Evolutionary conservation across 2,329 filamentous ascomycete species (phyloP).

Genomic region (Aspergillus novoparasiticus): DNA sequence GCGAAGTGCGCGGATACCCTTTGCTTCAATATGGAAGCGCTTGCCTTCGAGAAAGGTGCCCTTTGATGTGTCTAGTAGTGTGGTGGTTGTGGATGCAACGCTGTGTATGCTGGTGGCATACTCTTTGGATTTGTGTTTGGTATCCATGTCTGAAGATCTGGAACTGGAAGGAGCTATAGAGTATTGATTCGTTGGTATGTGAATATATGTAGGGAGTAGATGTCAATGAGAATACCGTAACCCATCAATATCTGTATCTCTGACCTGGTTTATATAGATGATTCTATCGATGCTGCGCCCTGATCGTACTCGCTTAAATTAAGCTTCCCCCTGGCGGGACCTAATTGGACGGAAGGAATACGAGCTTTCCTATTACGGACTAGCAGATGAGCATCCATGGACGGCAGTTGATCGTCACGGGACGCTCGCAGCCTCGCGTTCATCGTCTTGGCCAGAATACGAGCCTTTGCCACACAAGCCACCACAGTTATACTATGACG

Average conservation of each 20-base stretch:
- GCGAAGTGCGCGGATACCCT: conserved; percentile 31
- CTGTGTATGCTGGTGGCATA: background rate
- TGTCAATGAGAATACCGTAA: background rate
- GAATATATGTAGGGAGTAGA: too few relatives aligned
- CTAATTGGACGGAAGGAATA: background rate
- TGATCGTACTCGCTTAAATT: background rate
- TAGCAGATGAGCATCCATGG: background rate
- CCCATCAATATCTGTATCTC: background rate
- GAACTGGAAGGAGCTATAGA: background rate
- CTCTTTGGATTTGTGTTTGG: background rate
- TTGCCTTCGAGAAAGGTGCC: background rate
- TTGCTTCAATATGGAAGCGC: conserved; percentile 28
- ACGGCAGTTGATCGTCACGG: background rate
- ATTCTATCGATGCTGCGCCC: background rate
- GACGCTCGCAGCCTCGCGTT: too few relatives aligned
- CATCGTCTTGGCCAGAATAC: background rate
- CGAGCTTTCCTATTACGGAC: background rate
- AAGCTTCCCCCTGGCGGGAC: background rate
- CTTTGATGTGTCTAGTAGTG: background rate
- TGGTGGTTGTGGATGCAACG: background rate
- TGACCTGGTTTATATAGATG: background rate
- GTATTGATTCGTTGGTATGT: too few relatives aligned
- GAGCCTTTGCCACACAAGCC: background rate
- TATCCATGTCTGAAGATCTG: background rate
- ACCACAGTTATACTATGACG: background rate